Conservation (phyloP, 768 basidiomycete species). For the Clavulina sp. region DNA sequence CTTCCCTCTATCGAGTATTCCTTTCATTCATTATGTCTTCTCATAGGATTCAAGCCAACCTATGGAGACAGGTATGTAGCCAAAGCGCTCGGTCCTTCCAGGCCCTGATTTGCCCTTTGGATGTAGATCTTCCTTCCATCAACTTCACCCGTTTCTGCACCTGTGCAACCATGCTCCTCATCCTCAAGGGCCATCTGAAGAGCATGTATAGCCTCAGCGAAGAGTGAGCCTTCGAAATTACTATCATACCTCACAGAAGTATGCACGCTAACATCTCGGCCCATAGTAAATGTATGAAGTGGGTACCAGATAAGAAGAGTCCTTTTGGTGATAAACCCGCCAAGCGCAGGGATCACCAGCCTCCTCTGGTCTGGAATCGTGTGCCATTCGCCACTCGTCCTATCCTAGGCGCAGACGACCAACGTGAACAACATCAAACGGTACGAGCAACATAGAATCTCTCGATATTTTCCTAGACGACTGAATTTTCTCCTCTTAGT, state of each 20-base stretch:
- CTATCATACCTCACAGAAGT: neutral
- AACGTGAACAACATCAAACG: conserved; percentile 38
- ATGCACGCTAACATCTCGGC: no score
- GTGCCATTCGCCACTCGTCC: conserved; percentile 47
- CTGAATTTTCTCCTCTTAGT: conserved; percentile 25
- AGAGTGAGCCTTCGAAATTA: conserved; percentile 42
- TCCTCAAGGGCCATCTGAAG: conserved; percentile 78
- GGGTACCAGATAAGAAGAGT: conserved; percentile 74
- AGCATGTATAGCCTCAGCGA: conserved; percentile 69
- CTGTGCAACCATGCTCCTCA: conserved; percentile 66
- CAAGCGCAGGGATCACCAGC: conserved; percentile 38
- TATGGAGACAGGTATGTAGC: no score
- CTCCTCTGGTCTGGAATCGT: conserved; percentile 53
- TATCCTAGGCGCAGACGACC: conserved; percentile 45
- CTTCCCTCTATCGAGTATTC: neutral
- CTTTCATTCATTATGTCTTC: neutral
- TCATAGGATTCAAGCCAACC: conserved; percentile 3
- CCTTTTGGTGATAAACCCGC: conserved; percentile 74
- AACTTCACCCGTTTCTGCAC: conserved; percentile 32
- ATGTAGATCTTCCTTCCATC: neutral
- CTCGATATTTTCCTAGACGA: neutral
- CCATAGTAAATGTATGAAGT: conserved; percentile 78
- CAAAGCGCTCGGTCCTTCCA: no score
- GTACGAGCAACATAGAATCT: conserved; percentile 29
- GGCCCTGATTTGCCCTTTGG: no score